Conservation (phyloP, 257 asterid genomes). For the Rubia yunnanensis region DNA sequence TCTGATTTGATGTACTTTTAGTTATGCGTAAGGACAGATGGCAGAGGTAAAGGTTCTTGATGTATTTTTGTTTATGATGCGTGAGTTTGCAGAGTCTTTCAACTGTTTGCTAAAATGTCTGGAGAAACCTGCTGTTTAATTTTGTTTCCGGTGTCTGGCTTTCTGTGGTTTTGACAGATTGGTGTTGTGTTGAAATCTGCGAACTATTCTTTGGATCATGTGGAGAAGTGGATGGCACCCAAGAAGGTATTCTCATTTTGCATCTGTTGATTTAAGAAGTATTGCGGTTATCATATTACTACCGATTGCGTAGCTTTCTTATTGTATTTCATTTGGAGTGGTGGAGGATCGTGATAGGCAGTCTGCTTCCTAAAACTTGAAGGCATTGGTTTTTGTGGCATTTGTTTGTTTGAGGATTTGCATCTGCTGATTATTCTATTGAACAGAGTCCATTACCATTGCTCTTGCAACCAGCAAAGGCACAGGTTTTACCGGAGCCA, state of each 20-base stretch:
- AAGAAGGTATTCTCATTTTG: slow-evolving; percentile 43
- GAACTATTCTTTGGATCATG: slow-evolving; percentile 28
- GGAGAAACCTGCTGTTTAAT: not conserved
- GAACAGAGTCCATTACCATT: slow-evolving; percentile 55
- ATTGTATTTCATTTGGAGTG: not conserved
- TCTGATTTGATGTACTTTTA: not conserved
- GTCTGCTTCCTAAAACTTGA: not conserved
- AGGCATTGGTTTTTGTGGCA: not conserved
- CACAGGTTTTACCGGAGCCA: slow-evolving; percentile 75
- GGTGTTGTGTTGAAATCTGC: slow-evolving; percentile 80
- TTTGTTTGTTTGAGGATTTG: not conserved
- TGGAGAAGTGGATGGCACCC: slow-evolving; percentile 76
- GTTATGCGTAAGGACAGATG: not conserved
- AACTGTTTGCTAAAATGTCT: not conserved
- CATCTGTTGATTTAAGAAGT: not conserved
- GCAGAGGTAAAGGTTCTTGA: not conserved
- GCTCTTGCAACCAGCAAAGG: slow-evolving; percentile 62
- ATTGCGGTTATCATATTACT: not conserved
- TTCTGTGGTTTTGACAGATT: slow-evolving; percentile 32
- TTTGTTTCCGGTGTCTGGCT: not conserved
- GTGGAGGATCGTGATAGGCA: not conserved
- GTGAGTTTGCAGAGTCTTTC: not conserved
- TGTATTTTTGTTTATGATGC: too few relatives aligned
- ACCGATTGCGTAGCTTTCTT: not conserved
- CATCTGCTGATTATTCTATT: slow-evolving; percentile 13